These are phyloP conservation scores for Acaromyces ingoldii DNA, from an alignment of 1,284 basidiomycete species.

Conservation along the genomic window DNA sequence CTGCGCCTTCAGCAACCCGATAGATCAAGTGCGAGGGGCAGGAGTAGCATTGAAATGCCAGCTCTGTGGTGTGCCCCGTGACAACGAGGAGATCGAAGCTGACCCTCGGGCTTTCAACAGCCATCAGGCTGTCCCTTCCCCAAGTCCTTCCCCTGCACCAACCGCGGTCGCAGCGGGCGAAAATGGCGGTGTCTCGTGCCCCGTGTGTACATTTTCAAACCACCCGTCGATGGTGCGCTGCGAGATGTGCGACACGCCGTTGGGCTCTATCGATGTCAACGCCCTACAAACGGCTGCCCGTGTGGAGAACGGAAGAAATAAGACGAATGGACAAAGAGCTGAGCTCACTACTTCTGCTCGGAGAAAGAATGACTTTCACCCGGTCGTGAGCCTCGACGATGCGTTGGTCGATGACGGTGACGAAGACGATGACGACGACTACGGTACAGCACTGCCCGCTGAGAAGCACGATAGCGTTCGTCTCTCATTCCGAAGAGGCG, in stretches of 20 bases:
- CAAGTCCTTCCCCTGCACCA: too few species aligned
- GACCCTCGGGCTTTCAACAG: neutral
- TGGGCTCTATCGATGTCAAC: conserved; percentile 52
- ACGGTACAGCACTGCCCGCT: neutral
- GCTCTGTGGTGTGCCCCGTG: conserved; percentile 32
- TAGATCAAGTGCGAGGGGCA: neutral
- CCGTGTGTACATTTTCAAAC: conserved; percentile 88
- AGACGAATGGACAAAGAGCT: too few species aligned
- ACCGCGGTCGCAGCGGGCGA: neutral
- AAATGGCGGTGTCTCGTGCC: conserved; percentile 56
- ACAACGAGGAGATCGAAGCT: neutral
- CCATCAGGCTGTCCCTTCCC: too few species aligned
- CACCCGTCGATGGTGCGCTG: conserved; percentile 69
- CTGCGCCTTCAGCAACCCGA: conserved; percentile 29
- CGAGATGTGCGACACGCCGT: conserved; percentile 77
- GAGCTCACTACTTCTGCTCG: too few species aligned
- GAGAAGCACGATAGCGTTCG: neutral
- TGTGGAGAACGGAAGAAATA: neutral
- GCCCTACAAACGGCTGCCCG: conserved; percentile 19
- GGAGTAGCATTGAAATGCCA: conserved; percentile 6
- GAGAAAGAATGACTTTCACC: too few species aligned
- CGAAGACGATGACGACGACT: neutral
- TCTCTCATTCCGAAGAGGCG: too few species aligned
- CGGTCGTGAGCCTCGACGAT: neutral
- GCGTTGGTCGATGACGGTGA: conserved; percentile 1